Evolutionary conservation across 2,329 filamentous ascomycete genomes (phyloP).

Genomic region (Trematosphaeria pertusa): DNA sequence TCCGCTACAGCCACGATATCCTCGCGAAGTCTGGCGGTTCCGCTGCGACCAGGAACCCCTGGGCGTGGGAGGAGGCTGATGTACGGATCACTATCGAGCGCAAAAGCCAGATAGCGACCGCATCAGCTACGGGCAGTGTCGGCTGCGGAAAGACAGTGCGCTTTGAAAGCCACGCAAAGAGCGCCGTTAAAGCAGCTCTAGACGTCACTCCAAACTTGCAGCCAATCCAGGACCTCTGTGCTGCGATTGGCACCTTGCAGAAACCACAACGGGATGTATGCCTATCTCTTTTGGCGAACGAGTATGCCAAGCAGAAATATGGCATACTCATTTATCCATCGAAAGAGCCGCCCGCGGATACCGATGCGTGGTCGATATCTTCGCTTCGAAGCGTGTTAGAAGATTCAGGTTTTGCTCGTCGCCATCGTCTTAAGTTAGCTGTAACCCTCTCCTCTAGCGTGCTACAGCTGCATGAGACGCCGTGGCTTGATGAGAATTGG

Average conservation of each 20-base stretch:
- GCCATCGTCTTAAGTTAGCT: constrained; percentile 23
- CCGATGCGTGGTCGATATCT: constrained; percentile 20
- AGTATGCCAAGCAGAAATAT: constrained; percentile 23
- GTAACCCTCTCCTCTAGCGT: constrained; percentile 30
- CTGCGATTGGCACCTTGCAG: constrained; percentile 22
- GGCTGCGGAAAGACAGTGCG: constrained; percentile 16
- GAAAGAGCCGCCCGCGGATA: constrained; percentile 14
- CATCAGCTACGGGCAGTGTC: not conserved
- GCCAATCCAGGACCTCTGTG: constrained; percentile 25
- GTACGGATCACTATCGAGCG: constrained; percentile 16
- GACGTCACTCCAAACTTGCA: constrained; percentile 18
- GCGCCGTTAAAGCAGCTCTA: constrained; percentile 24
- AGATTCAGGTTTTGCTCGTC: constrained; percentile 21
- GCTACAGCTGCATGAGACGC: constrained; percentile 31
- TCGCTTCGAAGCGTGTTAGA: constrained; percentile 19
- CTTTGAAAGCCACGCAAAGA: constrained; percentile 22
- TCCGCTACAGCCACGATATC: constrained; percentile 18
- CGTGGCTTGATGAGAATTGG: constrained; percentile 32
- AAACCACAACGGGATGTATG: constrained; percentile 24
- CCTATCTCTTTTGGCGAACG: constrained; percentile 20
- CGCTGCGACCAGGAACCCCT: constrained; percentile 7
- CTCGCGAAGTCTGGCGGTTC: not conserved
- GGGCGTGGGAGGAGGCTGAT: constrained; percentile 30
- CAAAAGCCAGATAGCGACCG: not conserved
- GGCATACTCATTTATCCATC: constrained; percentile 23